Conservation (phyloP, 1,139 yeast genomes). For the Saccharomyces hybrid region DNA sequence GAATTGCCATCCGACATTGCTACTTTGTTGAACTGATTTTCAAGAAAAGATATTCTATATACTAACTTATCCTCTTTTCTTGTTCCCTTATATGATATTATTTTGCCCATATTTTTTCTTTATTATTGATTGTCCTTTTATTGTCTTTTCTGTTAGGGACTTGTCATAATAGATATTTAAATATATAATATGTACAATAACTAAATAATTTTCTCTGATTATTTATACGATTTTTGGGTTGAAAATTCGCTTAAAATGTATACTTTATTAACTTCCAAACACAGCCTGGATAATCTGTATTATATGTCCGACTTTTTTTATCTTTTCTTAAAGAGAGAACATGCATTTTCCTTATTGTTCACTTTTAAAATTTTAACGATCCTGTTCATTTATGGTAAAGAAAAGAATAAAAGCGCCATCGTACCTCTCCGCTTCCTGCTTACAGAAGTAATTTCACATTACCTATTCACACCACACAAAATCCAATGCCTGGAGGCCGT, state of each 20-base stretch:
- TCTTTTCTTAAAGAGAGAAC: background rate
- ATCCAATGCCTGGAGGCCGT: background rate
- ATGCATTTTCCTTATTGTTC: background rate
- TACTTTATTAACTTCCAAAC: background rate
- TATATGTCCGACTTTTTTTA: background rate
- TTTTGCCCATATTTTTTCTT: background rate
- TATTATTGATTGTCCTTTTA: background rate
- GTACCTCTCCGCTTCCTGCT: no score
- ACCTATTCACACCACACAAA: background rate
- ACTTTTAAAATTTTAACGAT: background rate
- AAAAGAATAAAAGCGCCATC: background rate
- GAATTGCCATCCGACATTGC: constrained; percentile 96
- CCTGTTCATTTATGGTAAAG: background rate
- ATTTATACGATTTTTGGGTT: background rate
- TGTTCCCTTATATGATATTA: background rate
- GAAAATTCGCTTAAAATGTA: background rate
- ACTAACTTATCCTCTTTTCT: background rate
- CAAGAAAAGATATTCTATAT: background rate
- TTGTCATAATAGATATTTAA: background rate
- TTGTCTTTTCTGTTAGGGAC: background rate
- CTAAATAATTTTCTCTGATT: background rate
- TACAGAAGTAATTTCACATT: background rate
- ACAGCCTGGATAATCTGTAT: background rate
- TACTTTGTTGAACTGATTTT: constrained; percentile 50
- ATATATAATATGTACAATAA: constrained; percentile 1